Conservation (phyloP, 1,139 yeast genomes). For the Torulaspora pretoriensis region DNA sequence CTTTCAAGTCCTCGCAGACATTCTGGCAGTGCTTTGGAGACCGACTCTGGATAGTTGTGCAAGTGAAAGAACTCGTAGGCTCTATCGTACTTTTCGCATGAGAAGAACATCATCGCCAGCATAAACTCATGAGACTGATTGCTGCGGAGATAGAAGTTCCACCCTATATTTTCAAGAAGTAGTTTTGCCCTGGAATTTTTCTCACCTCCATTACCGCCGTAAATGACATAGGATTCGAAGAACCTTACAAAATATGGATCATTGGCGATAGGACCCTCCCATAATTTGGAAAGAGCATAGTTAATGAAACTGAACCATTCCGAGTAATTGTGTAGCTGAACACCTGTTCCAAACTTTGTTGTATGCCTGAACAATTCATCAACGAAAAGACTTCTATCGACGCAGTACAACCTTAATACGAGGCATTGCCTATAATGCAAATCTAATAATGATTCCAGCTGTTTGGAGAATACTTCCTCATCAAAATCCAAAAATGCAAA, state of each 20-base stretch:
- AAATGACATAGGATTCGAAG: slow-evolving; percentile 22
- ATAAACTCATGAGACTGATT: slow-evolving; percentile 28
- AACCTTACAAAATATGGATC: slow-evolving; percentile 26
- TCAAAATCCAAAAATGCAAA: slow-evolving; percentile 34
- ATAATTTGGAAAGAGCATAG: slow-evolving; percentile 19
- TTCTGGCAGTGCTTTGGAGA: slow-evolving; percentile 21
- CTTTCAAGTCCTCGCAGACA: slow-evolving; percentile 18
- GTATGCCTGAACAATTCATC: slow-evolving; percentile 23
- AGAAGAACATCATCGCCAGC: slow-evolving; percentile 28
- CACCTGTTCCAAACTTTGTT: slow-evolving; percentile 27
- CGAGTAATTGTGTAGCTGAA: slow-evolving; percentile 23
- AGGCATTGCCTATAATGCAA: slow-evolving; percentile 30
- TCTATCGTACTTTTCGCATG: slow-evolving; percentile 25
- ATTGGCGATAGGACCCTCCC: slow-evolving; percentile 15
- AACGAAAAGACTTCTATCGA: slow-evolving; percentile 23
- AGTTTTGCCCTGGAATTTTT: slow-evolving; percentile 9
- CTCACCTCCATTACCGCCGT: slow-evolving; percentile 9
- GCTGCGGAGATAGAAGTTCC: slow-evolving; percentile 22
- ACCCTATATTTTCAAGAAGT: slow-evolving; percentile 21
- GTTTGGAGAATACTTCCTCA: slow-evolving; percentile 20
- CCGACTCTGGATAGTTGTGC: slow-evolving; percentile 22
- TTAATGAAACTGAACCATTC: slow-evolving; percentile 27
- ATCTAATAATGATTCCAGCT: slow-evolving; percentile 24
- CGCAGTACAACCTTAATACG: slow-evolving; percentile 26
- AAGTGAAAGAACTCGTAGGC: slow-evolving; percentile 28